Evolutionary conservation across 441 rosid species (phyloP), one percentile per base, ranked within the genome.

Genomic region (Syzygium syzygioides): DNA sequence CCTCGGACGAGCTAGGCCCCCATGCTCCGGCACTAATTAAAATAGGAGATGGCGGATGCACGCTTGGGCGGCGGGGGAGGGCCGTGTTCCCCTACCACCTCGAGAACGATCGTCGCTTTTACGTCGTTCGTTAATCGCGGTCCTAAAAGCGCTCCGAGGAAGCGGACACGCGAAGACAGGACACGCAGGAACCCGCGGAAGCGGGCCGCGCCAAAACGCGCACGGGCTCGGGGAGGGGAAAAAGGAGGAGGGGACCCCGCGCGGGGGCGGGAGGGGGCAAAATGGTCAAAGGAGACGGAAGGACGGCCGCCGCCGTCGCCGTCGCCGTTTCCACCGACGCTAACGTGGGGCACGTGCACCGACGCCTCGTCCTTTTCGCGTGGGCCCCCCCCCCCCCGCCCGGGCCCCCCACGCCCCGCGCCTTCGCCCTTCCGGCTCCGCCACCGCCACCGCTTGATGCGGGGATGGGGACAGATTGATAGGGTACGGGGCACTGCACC

Each of bases 121-220:
- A 48, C 6, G 48, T 18, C 34, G 48, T 19, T 20, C 6, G 28
- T 19, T 23, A 37, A 71, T 34, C 50, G 10, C 15, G 28, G 20
- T 8, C 50, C 0, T 10, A 62, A 62, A 71, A 10, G 48, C 48
- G 4, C 15, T 18, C 26, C 79, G 3, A 19, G 45, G 45, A 71
- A 37, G 50, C 15, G 5, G 50, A 37, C 80, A 20, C 80, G 80
- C 50, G 80, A 20, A 11, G 50, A 20, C 50, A 50, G 80, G 20
- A n/a, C n/a, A 19, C 15, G 80, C 28, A 15, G 80, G 80, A 34
- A 68, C 20, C 50, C 12, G 28, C 28, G 28, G 14, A 50, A 20
- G 37, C 3, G 9, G n/a, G n/a, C n/a, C n/a, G 26, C 1, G 50
- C 1, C 9, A 6, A 0, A 41, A 41, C 45, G 7, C 45, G 7